Conservation (phyloP, 345 rosid species). For the Aquilaria yunnanensis region DNA sequence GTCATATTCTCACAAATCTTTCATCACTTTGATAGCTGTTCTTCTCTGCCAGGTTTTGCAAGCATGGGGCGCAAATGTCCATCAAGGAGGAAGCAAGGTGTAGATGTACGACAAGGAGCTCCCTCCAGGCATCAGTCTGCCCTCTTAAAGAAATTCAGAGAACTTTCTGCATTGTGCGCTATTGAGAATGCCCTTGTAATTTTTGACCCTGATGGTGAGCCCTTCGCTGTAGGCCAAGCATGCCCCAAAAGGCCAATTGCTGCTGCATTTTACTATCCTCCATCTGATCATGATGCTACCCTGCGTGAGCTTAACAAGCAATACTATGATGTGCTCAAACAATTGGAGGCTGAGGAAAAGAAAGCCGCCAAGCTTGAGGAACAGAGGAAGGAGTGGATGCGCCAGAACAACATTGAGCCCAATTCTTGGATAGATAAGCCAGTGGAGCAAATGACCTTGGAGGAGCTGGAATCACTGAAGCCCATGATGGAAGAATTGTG, state of each 20-base stretch:
- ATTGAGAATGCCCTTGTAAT: conserved; percentile 8
- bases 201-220: conserved; percentile 7
- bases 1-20: neutral
- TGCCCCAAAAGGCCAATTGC: neutral
- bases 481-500: neutral
- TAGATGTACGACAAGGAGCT: neutral
- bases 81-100: neutral
- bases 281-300: conserved; percentile 4
- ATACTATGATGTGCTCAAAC: neutral
- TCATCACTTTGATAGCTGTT: neutral
- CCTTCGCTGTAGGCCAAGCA: conserved; percentile 1
- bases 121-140: neutral
- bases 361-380: neutral
- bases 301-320: conserved; percentile 6
- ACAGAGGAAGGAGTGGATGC: neutral
- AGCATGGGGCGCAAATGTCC: neutral
- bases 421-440: conserved; percentile 1
- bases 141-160: neutral
- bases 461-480: neutral
- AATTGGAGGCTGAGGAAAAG: conserved; percentile 11
- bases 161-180: conserved; percentile 5
- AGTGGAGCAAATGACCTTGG: conserved; percentile 8
- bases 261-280: neutral
- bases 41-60: neutral
- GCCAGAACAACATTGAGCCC: too few relatives aligned